These are phyloP conservation scores for Daldinia sp. DNA, from an alignment of 2,329 filamentous ascomycete genomes.

Conservation along the genomic window DNA sequence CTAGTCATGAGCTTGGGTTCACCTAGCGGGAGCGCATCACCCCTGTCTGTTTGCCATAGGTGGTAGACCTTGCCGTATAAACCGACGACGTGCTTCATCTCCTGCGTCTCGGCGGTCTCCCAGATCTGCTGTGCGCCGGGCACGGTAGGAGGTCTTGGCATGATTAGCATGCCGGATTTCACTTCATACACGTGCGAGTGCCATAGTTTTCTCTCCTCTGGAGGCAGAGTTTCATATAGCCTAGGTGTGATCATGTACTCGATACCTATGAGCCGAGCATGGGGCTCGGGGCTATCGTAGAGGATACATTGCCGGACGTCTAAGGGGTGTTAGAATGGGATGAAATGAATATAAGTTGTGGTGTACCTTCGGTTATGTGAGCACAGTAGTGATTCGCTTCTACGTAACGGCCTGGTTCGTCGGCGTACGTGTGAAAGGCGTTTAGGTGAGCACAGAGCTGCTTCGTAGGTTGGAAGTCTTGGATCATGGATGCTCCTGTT, in stretches of 20 bases:
- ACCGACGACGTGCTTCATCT: slow-evolving; percentile 79
- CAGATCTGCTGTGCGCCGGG: slow-evolving; percentile 67
- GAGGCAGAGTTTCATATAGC: slow-evolving; percentile 71
- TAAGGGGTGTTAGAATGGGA: slow-evolving; percentile 34
- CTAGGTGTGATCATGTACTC: slow-evolving; percentile 85
- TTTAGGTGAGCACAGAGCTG: slow-evolving; percentile 84
- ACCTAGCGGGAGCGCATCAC: slow-evolving; percentile 65
- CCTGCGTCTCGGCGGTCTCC: slow-evolving; percentile 78
- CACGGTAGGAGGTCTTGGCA: slow-evolving; percentile 64
- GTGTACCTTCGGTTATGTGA: slow-evolving; percentile 69
- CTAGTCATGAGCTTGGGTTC: slow-evolving; percentile 64
- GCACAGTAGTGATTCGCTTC: slow-evolving; percentile 88
- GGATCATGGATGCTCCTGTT: slow-evolving; percentile 66
- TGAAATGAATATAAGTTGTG: not conserved
- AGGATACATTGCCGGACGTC: slow-evolving; percentile 87
- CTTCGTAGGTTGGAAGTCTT: slow-evolving; percentile 76
- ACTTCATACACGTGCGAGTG: slow-evolving; percentile 80
- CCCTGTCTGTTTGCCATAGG: slow-evolving; percentile 84
- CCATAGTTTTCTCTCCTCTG: slow-evolving; percentile 78
- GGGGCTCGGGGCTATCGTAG: slow-evolving; percentile 74
- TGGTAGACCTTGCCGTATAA: slow-evolving; percentile 88
- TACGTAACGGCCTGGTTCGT: slow-evolving; percentile 72
- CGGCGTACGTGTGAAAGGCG: slow-evolving; percentile 85
- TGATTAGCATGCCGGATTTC: slow-evolving; percentile 80
- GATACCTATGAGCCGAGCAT: slow-evolving; percentile 80